Evolutionary conservation across 805 yeast species (phyloP).

Genomic region (Clavispora phyllophila): DNA sequence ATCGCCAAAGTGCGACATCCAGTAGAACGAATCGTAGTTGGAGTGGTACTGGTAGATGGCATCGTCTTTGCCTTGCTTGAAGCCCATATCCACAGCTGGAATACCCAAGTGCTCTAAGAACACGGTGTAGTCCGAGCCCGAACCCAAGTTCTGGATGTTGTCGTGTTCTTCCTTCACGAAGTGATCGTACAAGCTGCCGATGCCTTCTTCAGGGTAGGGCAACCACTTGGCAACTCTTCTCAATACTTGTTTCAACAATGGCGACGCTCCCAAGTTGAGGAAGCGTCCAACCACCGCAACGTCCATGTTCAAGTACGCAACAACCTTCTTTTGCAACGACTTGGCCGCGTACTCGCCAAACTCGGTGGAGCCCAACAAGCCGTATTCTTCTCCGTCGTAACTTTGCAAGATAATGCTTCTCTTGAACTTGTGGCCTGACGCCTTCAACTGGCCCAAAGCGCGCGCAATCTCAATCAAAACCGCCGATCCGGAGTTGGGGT

Average conservation of each 20-base stretch:
- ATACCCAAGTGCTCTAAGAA: slow-evolving; percentile 66
- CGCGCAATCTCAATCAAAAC: slow-evolving; percentile 59
- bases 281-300: slow-evolving; percentile 52
- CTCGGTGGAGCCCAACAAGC: slow-evolving; percentile 72
- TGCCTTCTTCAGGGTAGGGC: slow-evolving; percentile 12
- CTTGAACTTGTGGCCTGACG: slow-evolving; percentile 65
- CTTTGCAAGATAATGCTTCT: slow-evolving; percentile 66
- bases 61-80: slow-evolving; percentile 32
- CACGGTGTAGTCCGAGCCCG: slow-evolving; percentile 45
- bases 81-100: slow-evolving; percentile 46
- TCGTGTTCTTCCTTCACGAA: slow-evolving; percentile 34
- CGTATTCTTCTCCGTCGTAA: slow-evolving; percentile 82
- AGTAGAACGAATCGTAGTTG: slow-evolving; percentile 50
- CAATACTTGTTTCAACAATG: slow-evolving; percentile 47
- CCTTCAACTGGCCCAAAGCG: slow-evolving; percentile 48
- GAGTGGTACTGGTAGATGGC: slow-evolving; percentile 57
- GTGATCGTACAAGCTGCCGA: slow-evolving; percentile 39
- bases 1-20: slow-evolving; percentile 52
- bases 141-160: slow-evolving; percentile 24
- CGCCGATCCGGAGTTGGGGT: slow-evolving; percentile 74
- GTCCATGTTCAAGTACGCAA: slow-evolving; percentile 69
- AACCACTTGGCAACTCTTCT: slow-evolving; percentile 27
- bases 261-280: slow-evolving; percentile 48
- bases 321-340: slow-evolving; percentile 42
- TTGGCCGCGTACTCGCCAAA: slow-evolving; percentile 59